phyloP scores from a whole-genome alignment of 2,329 filamentous ascomycete species.

The Emericellopsis cladophorae region DNA sequence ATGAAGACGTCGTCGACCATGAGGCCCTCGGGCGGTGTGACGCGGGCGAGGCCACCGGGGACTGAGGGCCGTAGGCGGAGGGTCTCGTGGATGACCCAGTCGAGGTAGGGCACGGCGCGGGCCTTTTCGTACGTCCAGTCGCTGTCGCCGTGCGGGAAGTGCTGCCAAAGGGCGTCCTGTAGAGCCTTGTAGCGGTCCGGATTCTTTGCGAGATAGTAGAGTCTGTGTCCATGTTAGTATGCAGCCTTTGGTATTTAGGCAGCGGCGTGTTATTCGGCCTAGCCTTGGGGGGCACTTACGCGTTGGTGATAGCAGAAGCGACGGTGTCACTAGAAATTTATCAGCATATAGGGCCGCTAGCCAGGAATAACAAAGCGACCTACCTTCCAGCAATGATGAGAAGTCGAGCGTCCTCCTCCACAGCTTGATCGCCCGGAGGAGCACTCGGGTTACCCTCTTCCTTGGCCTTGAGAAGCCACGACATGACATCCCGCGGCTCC shows the following conservation, averaged over 20 bases:
- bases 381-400: slow-evolving; percentile 3
- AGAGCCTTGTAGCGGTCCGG: slow-evolving; percentile 1
- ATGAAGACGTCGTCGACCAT: slow-evolving; percentile 14
- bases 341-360: background rate
- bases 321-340: slow-evolving; percentile 1
- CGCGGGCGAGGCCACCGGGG: slow-evolving; percentile 7
- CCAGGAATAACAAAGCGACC: background rate
- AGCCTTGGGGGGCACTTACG: background rate
- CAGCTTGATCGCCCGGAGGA: background rate
- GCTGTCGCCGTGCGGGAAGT: background rate
- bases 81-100: slow-evolving; percentile 4
- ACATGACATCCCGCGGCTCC: slow-evolving; percentile 1
- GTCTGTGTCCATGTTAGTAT: background rate
- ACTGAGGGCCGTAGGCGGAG: slow-evolving; percentile 3
- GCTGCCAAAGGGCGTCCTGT: background rate
- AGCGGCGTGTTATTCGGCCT: background rate
- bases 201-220: slow-evolving; percentile 3
- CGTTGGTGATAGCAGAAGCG: slow-evolving; percentile 1
- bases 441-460: slow-evolving; percentile 1
- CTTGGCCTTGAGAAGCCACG: slow-evolving; percentile 1
- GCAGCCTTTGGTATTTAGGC: no score
- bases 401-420: slow-evolving; percentile 2
- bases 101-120: background rate
- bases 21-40: slow-evolving; percentile 21
- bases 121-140: slow-evolving; percentile 3